Evolutionary conservation across 2,329 filamentous ascomycete species (phyloP).

Genomic region (Apiospora aurea): DNA sequence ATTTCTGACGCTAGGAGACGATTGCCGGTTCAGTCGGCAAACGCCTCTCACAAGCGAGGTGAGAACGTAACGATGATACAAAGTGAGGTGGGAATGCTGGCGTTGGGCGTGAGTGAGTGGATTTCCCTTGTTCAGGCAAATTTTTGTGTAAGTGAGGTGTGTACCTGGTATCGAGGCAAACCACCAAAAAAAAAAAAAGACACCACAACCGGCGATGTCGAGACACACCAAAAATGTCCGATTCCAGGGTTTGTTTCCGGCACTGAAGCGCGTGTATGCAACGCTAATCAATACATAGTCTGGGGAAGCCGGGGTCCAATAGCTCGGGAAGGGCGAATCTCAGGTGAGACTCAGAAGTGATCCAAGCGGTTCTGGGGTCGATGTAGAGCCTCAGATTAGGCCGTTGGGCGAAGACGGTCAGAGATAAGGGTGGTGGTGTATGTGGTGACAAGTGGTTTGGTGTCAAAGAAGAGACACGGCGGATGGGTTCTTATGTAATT

Average conservation of each 20-base stretch:
- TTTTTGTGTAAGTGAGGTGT: constrained; percentile 17
- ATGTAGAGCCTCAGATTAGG: constrained; percentile 35
- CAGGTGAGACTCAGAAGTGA: constrained; percentile 37
- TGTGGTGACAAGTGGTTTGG: constrained; percentile 39
- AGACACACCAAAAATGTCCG: constrained; percentile 14
- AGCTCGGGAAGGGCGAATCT: constrained; percentile 43
- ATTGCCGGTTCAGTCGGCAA: constrained; percentile 51
- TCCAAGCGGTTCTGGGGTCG: constrained; percentile 44
- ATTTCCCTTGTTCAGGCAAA: constrained; percentile 11
- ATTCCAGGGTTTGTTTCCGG: constrained; percentile 30
- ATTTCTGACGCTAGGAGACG: constrained; percentile 43
- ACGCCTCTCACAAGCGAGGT: constrained; percentile 41
- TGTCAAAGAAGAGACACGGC: constrained; percentile 40
- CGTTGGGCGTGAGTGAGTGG: constrained; percentile 7
- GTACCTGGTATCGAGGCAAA: constrained; percentile 1
- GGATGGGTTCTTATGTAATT: constrained; percentile 30
- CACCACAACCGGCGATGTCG: not conserved
- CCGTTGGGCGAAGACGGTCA: constrained; percentile 32
- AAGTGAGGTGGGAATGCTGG: not conserved
- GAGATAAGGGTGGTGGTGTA: constrained; percentile 35
- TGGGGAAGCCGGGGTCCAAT: constrained; percentile 48
- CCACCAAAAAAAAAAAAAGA: constrained; percentile 18
- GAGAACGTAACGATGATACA: constrained; percentile 18
- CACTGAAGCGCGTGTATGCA: constrained; percentile 40
- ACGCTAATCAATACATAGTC: constrained; percentile 53